Evolutionary conservation across 2,329 filamentous ascomycete species (phyloP).

Genomic region (Pseudogymnoascus pannorum): DNA sequence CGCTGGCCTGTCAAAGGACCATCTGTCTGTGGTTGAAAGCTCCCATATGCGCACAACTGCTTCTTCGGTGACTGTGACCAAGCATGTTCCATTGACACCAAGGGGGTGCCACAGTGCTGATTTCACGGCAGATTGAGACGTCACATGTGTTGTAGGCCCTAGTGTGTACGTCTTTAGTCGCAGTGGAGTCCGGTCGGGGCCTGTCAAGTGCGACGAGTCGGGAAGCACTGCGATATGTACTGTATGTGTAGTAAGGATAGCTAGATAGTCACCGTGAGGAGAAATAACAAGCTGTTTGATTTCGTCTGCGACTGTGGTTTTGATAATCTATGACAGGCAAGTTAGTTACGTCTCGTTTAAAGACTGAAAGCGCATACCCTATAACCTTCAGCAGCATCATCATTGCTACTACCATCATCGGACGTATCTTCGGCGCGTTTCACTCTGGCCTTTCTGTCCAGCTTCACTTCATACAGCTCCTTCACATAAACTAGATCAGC

Average conservation of each 20-base stretch:
- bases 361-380: slow-evolving; percentile 31
- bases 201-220: slow-evolving; percentile 66
- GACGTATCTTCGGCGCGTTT: slow-evolving; percentile 21
- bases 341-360: slow-evolving; percentile 17
- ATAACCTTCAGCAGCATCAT: slow-evolving; percentile 36
- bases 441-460: slow-evolving; percentile 19
- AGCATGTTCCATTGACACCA: slow-evolving; percentile 68
- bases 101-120: slow-evolving; percentile 90
- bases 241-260: slow-evolving; percentile 79
- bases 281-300: slow-evolving; percentile 83
- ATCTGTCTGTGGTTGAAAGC: slow-evolving; percentile 71
- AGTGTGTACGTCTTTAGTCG: slow-evolving; percentile 83
- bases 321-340: slow-evolving; percentile 54
- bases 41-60: slow-evolving; percentile 89
- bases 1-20: slow-evolving; percentile 77
- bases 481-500: slow-evolving; percentile 76
- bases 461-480: slow-evolving; percentile 44
- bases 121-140: slow-evolving; percentile 71
- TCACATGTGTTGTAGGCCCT: slow-evolving; percentile 87
- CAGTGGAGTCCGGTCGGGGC: slow-evolving; percentile 59
- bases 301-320: slow-evolving; percentile 68
- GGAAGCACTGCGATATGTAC: slow-evolving; percentile 83
- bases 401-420: slow-evolving; percentile 18
- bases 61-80: slow-evolving; percentile 84
- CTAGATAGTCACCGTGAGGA: slow-evolving; percentile 72